A percentile compares a stretch with the other conserved stretches of the same genome.
phyloP scores from a whole-genome alignment of 257 asterid genomes.

The Scutellaria galericulata region DNA sequence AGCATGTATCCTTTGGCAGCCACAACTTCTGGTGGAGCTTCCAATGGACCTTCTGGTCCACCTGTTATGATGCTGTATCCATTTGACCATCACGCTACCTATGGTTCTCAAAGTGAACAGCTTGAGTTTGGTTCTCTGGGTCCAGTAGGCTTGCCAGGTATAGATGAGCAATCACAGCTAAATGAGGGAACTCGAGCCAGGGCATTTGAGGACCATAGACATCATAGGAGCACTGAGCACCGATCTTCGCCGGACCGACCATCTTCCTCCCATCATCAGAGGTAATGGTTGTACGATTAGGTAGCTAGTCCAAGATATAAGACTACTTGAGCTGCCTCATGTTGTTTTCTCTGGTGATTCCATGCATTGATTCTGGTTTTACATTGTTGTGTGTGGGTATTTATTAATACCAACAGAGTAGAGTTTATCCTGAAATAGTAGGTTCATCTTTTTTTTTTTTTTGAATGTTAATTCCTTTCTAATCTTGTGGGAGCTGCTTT shows the following conservation, averaged over 20 bases:
- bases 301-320: not conserved
- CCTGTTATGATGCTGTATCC: slow-evolving; percentile 84
- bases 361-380: not conserved
- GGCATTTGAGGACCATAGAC: slow-evolving; percentile 64
- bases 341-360: slow-evolving; percentile 16
- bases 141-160: slow-evolving; percentile 64
- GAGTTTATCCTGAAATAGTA: not conserved
- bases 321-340: slow-evolving; percentile 19
- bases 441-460: not conserved
- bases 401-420: not conserved
- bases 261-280: slow-evolving; percentile 76
- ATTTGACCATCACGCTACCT: slow-evolving; percentile 58
- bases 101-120: slow-evolving; percentile 70
- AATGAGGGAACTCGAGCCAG: slow-evolving; percentile 60
- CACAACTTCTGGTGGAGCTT: slow-evolving; percentile 53
- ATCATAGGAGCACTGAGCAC: slow-evolving; percentile 56
- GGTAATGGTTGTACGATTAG: slow-evolving; percentile 49
- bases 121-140: slow-evolving; percentile 89
- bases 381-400: not conserved
- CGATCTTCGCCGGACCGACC: slow-evolving; percentile 82
- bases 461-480: not conserved
- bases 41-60: slow-evolving; percentile 65
- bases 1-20: slow-evolving; percentile 67
- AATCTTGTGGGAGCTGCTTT: not conserved
- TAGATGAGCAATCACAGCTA: slow-evolving; percentile 64